Evolutionary conservation across 495 filamentous ascomycete species (phyloP), one percentile per base, ranked within the genome.

Genomic region (Penicillium diatomitis): DNA sequence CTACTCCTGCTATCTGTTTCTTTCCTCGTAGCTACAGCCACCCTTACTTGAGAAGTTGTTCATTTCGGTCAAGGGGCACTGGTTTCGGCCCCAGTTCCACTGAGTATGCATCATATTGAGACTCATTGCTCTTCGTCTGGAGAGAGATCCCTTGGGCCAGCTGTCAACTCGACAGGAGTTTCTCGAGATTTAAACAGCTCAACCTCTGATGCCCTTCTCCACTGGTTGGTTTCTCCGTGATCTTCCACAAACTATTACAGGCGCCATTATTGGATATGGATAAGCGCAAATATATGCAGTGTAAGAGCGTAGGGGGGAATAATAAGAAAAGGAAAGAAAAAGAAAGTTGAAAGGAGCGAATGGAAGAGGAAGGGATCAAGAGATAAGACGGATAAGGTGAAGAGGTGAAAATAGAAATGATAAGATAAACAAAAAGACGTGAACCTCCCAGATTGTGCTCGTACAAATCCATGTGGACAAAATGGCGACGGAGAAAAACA

Each of bases 201-300:
- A 20, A 20, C 20, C 46, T 41, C 47, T 51, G 50, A 48, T 11
- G 32, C 44, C 32, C 44, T 50, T 44, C 37, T 44, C 53, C 50
- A 39, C 48, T 20, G 20, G 20, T 20, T 20, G 20, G 1, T 20
- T 20, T 20, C 20, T 2, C 20, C 20, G 20, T 20, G 2, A 20
- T 20, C 20, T 20, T 20, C 20, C 20, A 20, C 20, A 20, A 49
- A 55, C 42, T 63, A 56, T 51, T 58, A 60, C 49, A 58, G 20
- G 60, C 57, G 50, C 52, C 54, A 63, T 63, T 58, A 63, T 52
- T 40, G 39, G 28, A 38, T 55, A 58, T 58, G 61, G 49, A 47
- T 42, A 49, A 46, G 57, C 54, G 55, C 54, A 55, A 57, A 59
- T 61, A 63, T 65, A 63, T 65, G 56, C 53, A 56, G 61, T 55